Conservation (phyloP, 2,329 filamentous ascomycete species). For the Colletotrichum orchidophilum region DNA sequence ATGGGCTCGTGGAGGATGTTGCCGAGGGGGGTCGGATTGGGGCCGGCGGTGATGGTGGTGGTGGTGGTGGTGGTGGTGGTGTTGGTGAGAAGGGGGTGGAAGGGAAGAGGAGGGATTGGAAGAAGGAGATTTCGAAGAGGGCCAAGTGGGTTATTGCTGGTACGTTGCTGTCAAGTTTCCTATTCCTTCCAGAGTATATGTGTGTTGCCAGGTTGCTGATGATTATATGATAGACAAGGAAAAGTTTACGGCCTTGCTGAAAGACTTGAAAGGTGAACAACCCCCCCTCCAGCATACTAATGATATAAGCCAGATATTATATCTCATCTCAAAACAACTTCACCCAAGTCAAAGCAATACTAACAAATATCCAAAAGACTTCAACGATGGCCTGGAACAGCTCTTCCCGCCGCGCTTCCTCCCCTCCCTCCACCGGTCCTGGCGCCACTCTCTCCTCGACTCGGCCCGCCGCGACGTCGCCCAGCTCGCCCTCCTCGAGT, state of each 20-base stretch:
- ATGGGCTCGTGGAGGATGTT: not conserved
- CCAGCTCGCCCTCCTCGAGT: constrained; percentile 53
- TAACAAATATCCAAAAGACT: constrained; percentile 38
- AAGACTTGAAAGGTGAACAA: not conserved
- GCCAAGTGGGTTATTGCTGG: not conserved
- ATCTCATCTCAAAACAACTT: too few species aligned
- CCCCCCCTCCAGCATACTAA: too few species aligned
- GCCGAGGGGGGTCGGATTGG: not conserved
- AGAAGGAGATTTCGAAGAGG: not conserved
- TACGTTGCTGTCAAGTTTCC: not conserved
- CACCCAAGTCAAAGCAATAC: not conserved
- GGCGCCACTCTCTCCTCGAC: constrained; percentile 57
- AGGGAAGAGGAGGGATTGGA: not conserved
- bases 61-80: not conserved
- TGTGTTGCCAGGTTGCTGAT: not conserved
- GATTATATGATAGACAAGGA: not conserved
- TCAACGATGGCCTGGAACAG: constrained; percentile 58
- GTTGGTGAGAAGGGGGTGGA: not conserved
- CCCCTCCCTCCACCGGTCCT: constrained; percentile 54
- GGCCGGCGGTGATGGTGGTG: not conserved
- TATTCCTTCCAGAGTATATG: too few species aligned
- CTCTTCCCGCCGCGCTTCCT: constrained; percentile 54
- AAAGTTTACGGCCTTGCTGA: not conserved
- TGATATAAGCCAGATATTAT: too few species aligned
- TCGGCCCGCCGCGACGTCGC: constrained; percentile 52